Conservation (phyloP, 2,329 filamentous ascomycete species). For the Colletotrichum aenigma region DNA sequence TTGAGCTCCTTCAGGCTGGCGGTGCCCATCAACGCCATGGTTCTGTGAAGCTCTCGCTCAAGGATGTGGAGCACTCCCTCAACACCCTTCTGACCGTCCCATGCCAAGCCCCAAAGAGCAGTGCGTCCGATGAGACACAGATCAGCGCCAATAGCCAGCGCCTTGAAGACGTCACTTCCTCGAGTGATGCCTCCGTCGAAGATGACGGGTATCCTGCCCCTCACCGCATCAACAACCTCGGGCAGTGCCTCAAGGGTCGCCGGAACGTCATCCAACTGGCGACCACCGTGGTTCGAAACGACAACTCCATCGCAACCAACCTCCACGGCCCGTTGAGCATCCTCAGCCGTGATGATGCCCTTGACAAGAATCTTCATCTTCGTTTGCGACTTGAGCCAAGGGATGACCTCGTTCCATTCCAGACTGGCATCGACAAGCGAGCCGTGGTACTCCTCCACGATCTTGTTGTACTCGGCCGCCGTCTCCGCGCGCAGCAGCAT, state of each 20-base stretch:
- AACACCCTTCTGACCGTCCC: constrained; percentile 19
- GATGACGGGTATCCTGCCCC: constrained; percentile 26
- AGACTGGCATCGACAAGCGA: constrained; percentile 23
- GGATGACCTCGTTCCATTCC: constrained; percentile 25
- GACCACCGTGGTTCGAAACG: constrained; percentile 26
- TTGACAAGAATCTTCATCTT: constrained; percentile 28
- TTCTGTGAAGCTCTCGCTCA: constrained; percentile 3
- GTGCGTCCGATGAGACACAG: constrained; percentile 12
- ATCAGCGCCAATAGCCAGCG: constrained; percentile 14
- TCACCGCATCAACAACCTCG: constrained; percentile 2
- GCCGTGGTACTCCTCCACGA: not conserved
- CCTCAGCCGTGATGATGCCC: constrained; percentile 23
- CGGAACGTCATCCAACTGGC: constrained; percentile 19
- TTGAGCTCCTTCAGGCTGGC: constrained; percentile 9
- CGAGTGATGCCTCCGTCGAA: constrained; percentile 17
- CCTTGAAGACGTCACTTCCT: constrained; percentile 17
- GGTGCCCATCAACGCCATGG: constrained; percentile 16
- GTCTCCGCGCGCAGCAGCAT: constrained; percentile 16
- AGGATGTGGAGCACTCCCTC: constrained; percentile 18
- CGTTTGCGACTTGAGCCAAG: constrained; percentile 24
- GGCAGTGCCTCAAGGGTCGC: constrained; percentile 23
- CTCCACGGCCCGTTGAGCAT: constrained; percentile 23
- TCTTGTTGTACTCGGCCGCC: constrained; percentile 7
- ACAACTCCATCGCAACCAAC: constrained; percentile 23
- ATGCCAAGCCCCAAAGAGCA: constrained; percentile 15